Conservation (phyloP, 2,329 filamentous ascomycete genomes). For the Alternaria tenuissima region DNA sequence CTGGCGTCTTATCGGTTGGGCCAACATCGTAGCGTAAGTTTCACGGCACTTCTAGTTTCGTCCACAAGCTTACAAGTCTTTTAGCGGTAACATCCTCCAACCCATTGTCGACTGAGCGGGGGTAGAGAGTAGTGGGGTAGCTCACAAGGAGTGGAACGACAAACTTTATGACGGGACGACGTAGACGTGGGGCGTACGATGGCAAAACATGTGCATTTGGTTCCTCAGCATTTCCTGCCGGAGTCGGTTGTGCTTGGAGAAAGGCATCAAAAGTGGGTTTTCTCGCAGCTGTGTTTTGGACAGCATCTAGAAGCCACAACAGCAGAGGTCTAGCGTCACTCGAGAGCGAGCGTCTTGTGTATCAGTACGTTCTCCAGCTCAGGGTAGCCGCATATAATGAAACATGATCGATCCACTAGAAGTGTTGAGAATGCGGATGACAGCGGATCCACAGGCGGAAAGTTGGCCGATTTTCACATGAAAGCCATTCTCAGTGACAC, state of each 20-base stretch:
- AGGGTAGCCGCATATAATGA: slow-evolving; percentile 35
- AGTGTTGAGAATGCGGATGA: slow-evolving; percentile 25
- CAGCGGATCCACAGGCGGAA: slow-evolving; percentile 24
- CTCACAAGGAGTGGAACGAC: slow-evolving; percentile 15
- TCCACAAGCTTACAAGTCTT: slow-evolving; percentile 25
- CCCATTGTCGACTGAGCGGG: slow-evolving; percentile 41
- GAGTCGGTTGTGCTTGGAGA: slow-evolving; percentile 37
- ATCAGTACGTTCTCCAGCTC: slow-evolving; percentile 26
- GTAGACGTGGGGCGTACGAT: slow-evolving; percentile 21
- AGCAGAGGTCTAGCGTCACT: slow-evolving; percentile 23
- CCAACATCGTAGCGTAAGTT: slow-evolving; percentile 54
- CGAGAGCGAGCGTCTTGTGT: slow-evolving; percentile 22
- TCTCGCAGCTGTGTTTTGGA: slow-evolving; percentile 27
- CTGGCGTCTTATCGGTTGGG: slow-evolving; percentile 69
- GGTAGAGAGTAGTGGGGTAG: slow-evolving; percentile 5
- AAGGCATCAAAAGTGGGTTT: slow-evolving; percentile 35
- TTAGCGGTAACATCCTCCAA: slow-evolving; percentile 51
- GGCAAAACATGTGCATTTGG: slow-evolving; percentile 36
- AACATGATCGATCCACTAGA: slow-evolving; percentile 26
- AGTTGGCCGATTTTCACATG: slow-evolving; percentile 41
- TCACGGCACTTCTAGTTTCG: slow-evolving; percentile 3
- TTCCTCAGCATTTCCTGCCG: slow-evolving; percentile 45
- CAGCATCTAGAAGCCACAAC: slow-evolving; percentile 21
- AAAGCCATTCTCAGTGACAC: slow-evolving; percentile 24
- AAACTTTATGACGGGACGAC: slow-evolving; percentile 28